A percentile compares a stretch with the other conserved stretches of the same genome.
These are phyloP conservation scores for Musa troglodytarum DNA, from an alignment of 176 grass and related monocot genomes.

Conservation along the genomic window DNA sequence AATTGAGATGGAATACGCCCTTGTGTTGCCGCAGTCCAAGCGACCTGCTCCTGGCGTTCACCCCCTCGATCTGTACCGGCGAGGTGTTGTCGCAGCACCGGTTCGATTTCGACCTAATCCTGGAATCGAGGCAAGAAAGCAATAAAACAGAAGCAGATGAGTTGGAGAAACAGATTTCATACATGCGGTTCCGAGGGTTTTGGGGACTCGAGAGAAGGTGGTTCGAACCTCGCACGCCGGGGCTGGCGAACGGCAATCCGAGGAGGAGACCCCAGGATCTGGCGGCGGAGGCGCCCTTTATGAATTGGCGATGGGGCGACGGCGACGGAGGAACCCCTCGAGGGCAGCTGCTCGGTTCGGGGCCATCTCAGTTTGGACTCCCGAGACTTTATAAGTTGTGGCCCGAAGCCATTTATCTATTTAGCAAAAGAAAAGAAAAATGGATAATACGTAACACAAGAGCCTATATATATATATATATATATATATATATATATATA, in stretches of 20 bases:
- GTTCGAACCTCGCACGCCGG: neutral
- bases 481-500: too few relatives aligned
- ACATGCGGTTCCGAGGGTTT: too few relatives aligned
- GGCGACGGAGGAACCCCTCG: neutral
- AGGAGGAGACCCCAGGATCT: neutral
- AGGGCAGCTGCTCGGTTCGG: too few relatives aligned
- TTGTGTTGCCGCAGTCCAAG: neutral
- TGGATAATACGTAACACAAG: too few relatives aligned
- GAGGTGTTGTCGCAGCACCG: neutral
- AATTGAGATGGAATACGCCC: neutral
- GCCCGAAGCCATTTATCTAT: too few relatives aligned
- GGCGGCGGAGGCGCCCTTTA: neutral
- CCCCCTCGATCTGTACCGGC: neutral
- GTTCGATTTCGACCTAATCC: neutral
- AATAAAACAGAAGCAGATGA: neutral
- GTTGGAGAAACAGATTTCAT: too few relatives aligned
- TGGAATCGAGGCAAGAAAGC: neutral
- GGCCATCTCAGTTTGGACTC: too few relatives aligned
- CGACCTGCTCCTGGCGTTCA: neutral
- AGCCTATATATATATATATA: too few relatives aligned
- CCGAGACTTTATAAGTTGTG: too few relatives aligned
- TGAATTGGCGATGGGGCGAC: neutral
- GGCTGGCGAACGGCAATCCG: neutral
- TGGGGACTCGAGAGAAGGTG: neutral
- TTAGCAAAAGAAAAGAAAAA: too few relatives aligned